A percentile compares a stretch with the other conserved stretches of the same genome.
These are phyloP conservation scores for Primulina huaijiensis DNA, from an alignment of 257 asterid species.

Conservation along the genomic window DNA sequence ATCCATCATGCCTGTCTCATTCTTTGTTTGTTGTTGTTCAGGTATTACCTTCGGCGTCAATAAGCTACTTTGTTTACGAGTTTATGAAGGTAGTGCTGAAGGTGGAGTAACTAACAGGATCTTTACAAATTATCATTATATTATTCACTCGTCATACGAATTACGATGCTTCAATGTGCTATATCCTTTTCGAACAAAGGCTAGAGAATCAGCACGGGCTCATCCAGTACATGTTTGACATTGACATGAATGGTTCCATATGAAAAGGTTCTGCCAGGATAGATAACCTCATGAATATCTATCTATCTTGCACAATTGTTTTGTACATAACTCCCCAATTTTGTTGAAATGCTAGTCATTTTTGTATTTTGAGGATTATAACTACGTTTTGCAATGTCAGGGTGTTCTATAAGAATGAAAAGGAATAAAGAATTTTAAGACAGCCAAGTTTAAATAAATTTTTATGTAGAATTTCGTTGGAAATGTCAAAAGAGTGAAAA, in stretches of 20 bases:
- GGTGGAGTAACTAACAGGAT: constrained; percentile 49
- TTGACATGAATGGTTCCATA: constrained; percentile 3
- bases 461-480: not conserved
- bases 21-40: constrained; percentile 30
- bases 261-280: not conserved
- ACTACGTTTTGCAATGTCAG: too few species aligned
- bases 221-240: constrained; percentile 2
- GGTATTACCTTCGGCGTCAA: constrained; percentile 98
- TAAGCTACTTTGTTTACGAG: constrained; percentile 88
- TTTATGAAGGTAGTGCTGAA: constrained; percentile 90
- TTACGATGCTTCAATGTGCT: not conserved
- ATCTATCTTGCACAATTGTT: not conserved
- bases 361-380: too few species aligned
- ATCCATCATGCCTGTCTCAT: not conserved
- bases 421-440: too few species aligned
- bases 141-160: not conserved
- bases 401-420: too few species aligned
- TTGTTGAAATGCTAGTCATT: not conserved
- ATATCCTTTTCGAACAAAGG: constrained; percentile 5
- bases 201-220: not conserved
- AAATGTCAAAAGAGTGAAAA: not conserved
- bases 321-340: constrained; percentile 12
- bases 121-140: constrained; percentile 17
- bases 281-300: not conserved
- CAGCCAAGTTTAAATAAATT: too few species aligned